Evolutionary conservation across 371 early-diverging fungal genomes (phyloP).

Genomic region (Mucor piriformis): DNA sequence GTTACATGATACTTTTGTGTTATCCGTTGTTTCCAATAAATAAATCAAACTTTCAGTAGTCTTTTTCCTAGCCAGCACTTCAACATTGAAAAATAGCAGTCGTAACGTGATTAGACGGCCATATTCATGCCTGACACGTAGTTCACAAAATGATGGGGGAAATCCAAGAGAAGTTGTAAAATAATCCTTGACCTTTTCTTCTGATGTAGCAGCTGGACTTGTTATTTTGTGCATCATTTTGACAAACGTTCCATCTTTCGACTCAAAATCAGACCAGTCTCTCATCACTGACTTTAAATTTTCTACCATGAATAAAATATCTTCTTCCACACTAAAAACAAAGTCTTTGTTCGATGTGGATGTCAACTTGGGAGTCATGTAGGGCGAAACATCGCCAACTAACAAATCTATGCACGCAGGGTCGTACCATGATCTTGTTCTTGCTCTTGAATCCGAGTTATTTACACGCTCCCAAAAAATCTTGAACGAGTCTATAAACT

Average conservation of each 20-base stretch:
- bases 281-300: constrained; percentile 21
- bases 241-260: constrained; percentile 48
- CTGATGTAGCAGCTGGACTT: constrained; percentile 6
- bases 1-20: constrained; percentile 27
- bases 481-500: constrained; percentile 35
- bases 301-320: constrained; percentile 28
- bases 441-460: constrained; percentile 27
- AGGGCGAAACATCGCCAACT: constrained; percentile 50
- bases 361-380: constrained; percentile 44
- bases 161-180: constrained; percentile 26
- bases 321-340: constrained; percentile 36
- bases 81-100: constrained; percentile 59
- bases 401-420: constrained; percentile 48
- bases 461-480: constrained; percentile 43
- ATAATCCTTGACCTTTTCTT: constrained; percentile 25
- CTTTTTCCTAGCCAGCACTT: constrained; percentile 33
- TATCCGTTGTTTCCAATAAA: constrained; percentile 15
- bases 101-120: constrained; percentile 41
- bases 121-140: constrained; percentile 47
- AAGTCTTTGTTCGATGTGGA: constrained; percentile 50
- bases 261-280: constrained; percentile 42
- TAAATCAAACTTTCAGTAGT: constrained; percentile 22
- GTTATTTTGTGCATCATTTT: constrained; percentile 36
- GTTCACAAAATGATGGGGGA: constrained; percentile 48
- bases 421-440: constrained; percentile 53